phyloP scores from a whole-genome alignment of 352 stramenopile genomes.

The Globisporangium nodosum region DNA sequence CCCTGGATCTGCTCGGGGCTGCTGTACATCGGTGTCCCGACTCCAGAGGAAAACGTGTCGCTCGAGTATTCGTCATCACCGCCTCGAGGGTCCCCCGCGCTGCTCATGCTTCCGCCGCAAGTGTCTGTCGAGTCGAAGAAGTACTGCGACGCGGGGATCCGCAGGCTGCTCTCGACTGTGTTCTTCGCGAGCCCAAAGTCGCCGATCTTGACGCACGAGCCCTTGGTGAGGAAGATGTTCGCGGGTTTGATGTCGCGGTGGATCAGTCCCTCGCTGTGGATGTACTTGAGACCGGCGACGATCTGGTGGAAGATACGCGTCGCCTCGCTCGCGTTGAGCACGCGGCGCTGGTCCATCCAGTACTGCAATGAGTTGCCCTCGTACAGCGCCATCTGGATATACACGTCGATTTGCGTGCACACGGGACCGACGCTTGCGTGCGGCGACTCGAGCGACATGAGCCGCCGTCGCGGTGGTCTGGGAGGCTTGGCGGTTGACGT shows the following conservation, averaged over 20 bases:
- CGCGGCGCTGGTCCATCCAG: constrained; percentile 55
- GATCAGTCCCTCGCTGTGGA: constrained; percentile 65
- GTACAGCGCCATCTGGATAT: constrained; percentile 95
- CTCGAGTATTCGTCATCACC: constrained; percentile 5
- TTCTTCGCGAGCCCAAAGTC: constrained; percentile 81
- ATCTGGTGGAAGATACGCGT: constrained; percentile 74
- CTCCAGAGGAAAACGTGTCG: constrained; percentile 54
- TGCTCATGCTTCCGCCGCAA: constrained; percentile 15
- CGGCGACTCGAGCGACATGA: constrained; percentile 18
- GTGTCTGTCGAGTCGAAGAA: constrained; percentile 30
- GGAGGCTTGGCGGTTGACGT: neutral
- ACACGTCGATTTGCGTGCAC: constrained; percentile 79
- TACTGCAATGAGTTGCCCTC: constrained; percentile 83
- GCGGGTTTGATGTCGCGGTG: constrained; percentile 80
- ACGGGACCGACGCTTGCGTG: constrained; percentile 19
- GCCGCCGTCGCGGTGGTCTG: neutral
- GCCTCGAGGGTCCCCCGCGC: constrained; percentile 17
- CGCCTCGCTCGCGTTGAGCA: constrained; percentile 38
- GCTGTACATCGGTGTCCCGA: constrained; percentile 70
- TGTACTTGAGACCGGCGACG: constrained; percentile 69
- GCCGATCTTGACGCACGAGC: constrained; percentile 76
- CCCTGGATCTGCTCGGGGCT: constrained; percentile 64
- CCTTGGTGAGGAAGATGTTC: constrained; percentile 74
- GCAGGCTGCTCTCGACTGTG: constrained; percentile 47
- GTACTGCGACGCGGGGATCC: constrained; percentile 50